A percentile compares a stretch with the other conserved stretches of the same genome.
These are phyloP conservation scores for Microcyclospora tardicrescens DNA, from an alignment of 2,329 filamentous ascomycete genomes.

Conservation along the genomic window DNA sequence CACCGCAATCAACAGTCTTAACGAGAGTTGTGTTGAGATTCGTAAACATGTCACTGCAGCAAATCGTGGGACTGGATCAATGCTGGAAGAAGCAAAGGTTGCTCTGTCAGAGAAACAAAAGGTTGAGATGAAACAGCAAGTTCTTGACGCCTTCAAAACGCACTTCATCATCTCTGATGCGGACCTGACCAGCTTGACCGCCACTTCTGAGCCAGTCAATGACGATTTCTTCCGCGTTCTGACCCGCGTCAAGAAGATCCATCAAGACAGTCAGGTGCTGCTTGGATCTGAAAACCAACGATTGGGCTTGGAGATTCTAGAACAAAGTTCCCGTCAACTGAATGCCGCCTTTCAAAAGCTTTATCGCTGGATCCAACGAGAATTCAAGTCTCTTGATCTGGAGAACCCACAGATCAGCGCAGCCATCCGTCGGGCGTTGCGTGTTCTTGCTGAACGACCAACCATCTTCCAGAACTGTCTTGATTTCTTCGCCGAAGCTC, in stretches of 20 bases:
- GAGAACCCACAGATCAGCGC: constrained; percentile 88
- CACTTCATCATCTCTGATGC: constrained; percentile 79
- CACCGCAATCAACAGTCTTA: constrained; percentile 61
- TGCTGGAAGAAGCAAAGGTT: constrained; percentile 62
- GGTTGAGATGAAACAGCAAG: constrained; percentile 64
- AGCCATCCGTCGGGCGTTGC: constrained; percentile 68
- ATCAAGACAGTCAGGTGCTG: constrained; percentile 75
- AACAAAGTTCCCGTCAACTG: constrained; percentile 73
- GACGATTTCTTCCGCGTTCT: constrained; percentile 72
- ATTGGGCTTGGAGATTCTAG: constrained; percentile 79
- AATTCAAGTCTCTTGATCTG: constrained; percentile 83
- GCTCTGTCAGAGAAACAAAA: constrained; percentile 61
- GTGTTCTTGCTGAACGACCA: constrained; percentile 78
- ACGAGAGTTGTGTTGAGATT: constrained; percentile 69
- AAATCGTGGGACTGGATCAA: constrained; percentile 57
- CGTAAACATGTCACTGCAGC: constrained; percentile 63
- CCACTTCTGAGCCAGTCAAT: constrained; percentile 68
- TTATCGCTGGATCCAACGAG: constrained; percentile 86
- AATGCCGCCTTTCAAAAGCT: constrained; percentile 90
- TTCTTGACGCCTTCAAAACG: constrained; percentile 62
- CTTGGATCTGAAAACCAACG: constrained; percentile 83
- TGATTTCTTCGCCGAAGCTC: constrained; percentile 81
- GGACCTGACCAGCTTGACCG: constrained; percentile 62
- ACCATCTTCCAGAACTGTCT: constrained; percentile 86
- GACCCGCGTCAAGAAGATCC: constrained; percentile 70